Conservation (phyloP, 106 monocot species). For the Amphibolis antarctica region DNA sequence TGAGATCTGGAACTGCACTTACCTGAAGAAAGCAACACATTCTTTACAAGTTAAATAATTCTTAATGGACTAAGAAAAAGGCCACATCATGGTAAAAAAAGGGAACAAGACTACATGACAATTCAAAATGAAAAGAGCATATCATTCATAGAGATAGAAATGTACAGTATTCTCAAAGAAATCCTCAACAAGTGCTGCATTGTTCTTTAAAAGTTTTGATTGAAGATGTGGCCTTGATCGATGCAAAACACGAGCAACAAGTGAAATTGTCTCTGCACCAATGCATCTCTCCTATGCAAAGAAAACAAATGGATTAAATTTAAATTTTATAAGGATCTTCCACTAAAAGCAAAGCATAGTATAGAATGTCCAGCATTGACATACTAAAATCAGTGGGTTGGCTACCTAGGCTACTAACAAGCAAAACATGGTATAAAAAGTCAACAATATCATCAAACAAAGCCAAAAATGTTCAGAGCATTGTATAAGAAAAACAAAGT, state of each 20-base stretch:
- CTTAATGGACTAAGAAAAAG: background rate
- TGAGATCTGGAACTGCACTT: conserved; percentile 79
- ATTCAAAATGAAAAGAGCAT: too few species aligned
- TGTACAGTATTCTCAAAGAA: conserved; percentile 74
- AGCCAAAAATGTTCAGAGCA: too few species aligned
- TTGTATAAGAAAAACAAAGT: too few species aligned
- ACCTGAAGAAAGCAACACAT: conserved; percentile 34
- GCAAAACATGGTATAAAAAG: too few species aligned
- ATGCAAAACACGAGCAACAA: conserved; percentile 72
- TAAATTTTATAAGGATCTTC: too few species aligned
- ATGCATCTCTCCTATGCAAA: conserved; percentile 78
- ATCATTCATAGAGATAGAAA: background rate
- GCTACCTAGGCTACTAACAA: too few species aligned
- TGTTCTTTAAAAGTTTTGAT: conserved; percentile 57
- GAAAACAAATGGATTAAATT: too few species aligned
- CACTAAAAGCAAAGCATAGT: too few species aligned
- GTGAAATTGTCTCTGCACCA: conserved; percentile 63
- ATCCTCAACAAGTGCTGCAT: conserved; percentile 54
- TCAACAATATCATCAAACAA: too few species aligned
- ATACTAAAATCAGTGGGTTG: too few species aligned
- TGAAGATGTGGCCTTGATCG: conserved; percentile 77
- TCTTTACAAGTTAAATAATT: background rate
- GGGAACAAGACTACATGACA: too few species aligned
- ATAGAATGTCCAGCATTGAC: too few species aligned
- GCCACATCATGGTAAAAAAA: background rate